These are phyloP conservation scores for Globisporangium mamillatum DNA, from an alignment of 352 stramenopile genomes.

Conservation along the genomic window DNA sequence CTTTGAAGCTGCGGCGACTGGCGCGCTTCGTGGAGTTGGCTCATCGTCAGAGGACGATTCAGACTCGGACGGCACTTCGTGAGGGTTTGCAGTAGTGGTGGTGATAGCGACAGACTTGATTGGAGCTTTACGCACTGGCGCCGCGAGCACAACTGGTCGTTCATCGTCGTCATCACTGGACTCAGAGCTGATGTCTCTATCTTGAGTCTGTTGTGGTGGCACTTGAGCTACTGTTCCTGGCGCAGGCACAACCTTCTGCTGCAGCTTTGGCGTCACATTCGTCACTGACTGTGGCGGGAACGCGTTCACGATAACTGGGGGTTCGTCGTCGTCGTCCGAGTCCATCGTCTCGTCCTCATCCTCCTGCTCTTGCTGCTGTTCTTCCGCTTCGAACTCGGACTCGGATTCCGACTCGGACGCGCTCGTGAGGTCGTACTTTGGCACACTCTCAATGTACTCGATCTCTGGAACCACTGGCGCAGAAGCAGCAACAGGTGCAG, in stretches of 20 bases:
- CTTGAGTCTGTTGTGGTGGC: background rate
- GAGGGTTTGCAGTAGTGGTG: background rate
- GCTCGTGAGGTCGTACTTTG: constrained; percentile 56
- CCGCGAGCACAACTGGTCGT: constrained; percentile 13
- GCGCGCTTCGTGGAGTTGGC: background rate
- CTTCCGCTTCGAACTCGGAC: constrained; percentile 17
- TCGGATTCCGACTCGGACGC: constrained; percentile 38
- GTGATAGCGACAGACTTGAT: background rate
- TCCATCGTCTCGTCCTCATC: constrained; percentile 3
- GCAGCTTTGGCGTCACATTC: background rate
- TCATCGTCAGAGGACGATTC: constrained; percentile 21
- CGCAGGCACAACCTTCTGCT: background rate
- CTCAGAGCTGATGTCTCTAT: constrained; percentile 31
- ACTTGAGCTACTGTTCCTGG: background rate
- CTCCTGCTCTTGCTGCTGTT: constrained; percentile 15
- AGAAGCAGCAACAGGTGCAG: background rate
- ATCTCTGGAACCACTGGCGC: background rate
- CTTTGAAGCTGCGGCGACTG: constrained; percentile 8
- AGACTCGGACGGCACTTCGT: constrained; percentile 12
- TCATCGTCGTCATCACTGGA: constrained; percentile 42
- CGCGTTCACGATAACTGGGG: background rate
- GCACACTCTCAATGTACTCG: constrained; percentile 55
- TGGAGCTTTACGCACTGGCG: constrained; percentile 10
- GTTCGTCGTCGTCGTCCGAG: constrained; percentile 8
- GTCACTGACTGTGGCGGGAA: constrained; percentile 4